These are phyloP conservation scores for Venturia oleaginea DNA, from an alignment of 2,329 filamentous ascomycete genomes.

Conservation along the genomic window DNA sequence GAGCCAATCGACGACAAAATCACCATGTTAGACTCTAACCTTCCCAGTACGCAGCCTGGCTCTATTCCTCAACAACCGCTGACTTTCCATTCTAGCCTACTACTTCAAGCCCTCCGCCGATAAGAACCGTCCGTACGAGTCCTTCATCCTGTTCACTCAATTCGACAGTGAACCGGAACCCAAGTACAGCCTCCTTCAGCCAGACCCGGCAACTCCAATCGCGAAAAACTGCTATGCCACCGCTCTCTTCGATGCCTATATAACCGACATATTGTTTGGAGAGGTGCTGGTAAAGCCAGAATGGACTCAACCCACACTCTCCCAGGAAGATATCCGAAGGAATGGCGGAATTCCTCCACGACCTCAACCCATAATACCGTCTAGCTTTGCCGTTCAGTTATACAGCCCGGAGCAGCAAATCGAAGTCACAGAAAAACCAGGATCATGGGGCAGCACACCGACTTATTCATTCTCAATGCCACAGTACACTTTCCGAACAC, in stretches of 20 bases:
- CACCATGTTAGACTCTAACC: conserved; percentile 13
- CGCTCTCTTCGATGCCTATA: conserved; percentile 74
- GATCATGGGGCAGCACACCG: conserved; percentile 67
- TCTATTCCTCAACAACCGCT: not conserved
- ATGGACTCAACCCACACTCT: conserved; percentile 76
- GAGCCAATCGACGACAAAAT: not conserved
- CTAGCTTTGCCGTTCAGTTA: conserved; percentile 72
- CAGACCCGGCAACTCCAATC: conserved; percentile 58
- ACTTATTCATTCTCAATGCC: conserved; percentile 93
- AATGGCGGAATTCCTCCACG: conserved; percentile 56
- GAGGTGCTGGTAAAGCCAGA: conserved; percentile 78
- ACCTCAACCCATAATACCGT: conserved; percentile 65
- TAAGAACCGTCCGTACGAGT: conserved; percentile 29
- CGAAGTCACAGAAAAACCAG: conserved; percentile 55
- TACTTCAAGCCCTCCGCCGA: conserved; percentile 13
- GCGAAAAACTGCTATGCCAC: conserved; percentile 79
- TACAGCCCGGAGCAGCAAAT: conserved; percentile 91
- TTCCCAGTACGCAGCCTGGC: conserved; percentile 9
- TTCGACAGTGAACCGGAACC: conserved; percentile 73
- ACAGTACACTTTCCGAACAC: conserved; percentile 70
- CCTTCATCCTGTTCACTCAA: conserved; percentile 48
- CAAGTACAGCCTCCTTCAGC: conserved; percentile 70
- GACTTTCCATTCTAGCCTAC: not conserved
- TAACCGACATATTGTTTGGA: conserved; percentile 72
- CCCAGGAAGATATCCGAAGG: conserved; percentile 66